Evolutionary conservation across 2,329 filamentous ascomycete species (phyloP).

Genomic region (Balansia obtecta): DNA sequence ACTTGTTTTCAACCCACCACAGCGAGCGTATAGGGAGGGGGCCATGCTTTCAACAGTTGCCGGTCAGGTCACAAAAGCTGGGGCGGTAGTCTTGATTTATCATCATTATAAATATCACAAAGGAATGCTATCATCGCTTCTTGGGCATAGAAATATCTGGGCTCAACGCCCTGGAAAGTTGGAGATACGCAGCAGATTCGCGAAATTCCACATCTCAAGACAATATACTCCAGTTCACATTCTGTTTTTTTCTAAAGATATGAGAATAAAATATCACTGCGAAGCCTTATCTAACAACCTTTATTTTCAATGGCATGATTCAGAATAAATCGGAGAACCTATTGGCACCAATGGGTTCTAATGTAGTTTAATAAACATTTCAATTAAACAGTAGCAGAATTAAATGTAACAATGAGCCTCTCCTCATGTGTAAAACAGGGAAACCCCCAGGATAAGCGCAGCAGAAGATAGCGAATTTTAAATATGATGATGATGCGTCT

Average conservation of each 20-base stretch:
- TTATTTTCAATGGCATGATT: no score
- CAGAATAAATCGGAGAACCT: no score
- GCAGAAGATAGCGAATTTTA: background rate
- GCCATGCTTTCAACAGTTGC: conserved; percentile 19
- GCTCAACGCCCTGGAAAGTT: conserved; percentile 12
- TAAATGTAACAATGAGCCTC: background rate
- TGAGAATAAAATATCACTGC: no score
- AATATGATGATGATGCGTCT: background rate
- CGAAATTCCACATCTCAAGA: background rate
- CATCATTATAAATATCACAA: background rate
- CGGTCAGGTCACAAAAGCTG: background rate
- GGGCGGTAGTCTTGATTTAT: background rate
- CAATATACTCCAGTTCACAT: background rate
- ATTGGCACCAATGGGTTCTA: no score
- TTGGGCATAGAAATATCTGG: conserved; percentile 10
- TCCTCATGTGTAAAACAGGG: no score
- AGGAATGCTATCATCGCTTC: conserved; percentile 8
- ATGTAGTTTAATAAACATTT: background rate
- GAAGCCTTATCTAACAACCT: no score
- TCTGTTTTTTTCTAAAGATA: background rate
- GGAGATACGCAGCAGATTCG: background rate
- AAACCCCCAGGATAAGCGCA: background rate
- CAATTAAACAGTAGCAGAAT: conserved; percentile 2
- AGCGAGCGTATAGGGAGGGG: conserved; percentile 3
- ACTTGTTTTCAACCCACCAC: background rate